Conservation (phyloP, 352 stramenopile species). For the Phytophthora podocarpi region DNA sequence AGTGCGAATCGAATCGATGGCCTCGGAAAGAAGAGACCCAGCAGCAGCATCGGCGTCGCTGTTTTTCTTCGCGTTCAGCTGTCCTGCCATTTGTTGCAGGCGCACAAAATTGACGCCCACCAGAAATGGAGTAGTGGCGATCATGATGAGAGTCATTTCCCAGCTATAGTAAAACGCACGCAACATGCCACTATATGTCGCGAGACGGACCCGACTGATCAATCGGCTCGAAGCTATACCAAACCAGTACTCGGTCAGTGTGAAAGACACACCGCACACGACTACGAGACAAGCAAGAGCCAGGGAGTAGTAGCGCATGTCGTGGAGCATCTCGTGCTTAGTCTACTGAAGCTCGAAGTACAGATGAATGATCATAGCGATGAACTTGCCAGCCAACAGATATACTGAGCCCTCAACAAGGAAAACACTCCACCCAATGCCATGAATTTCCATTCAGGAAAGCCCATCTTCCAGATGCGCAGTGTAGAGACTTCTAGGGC, state of each 20-base stretch:
- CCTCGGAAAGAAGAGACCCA: slow-evolving; percentile 45
- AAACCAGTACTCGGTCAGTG: slow-evolving; percentile 61
- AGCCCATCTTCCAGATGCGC: slow-evolving; percentile 57
- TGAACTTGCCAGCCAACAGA: slow-evolving; percentile 51
- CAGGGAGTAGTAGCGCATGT: slow-evolving; percentile 40
- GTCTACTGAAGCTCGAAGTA: slow-evolving; percentile 53
- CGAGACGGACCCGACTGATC: slow-evolving; percentile 46
- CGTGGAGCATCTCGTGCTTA: slow-evolving; percentile 43
- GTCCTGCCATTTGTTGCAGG: slow-evolving; percentile 40
- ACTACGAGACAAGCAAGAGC: slow-evolving; percentile 34
- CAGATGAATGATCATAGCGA: slow-evolving; percentile 59
- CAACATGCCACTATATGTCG: slow-evolving; percentile 64
- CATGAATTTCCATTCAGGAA: slow-evolving; percentile 53
- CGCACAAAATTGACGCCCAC: slow-evolving; percentile 46
- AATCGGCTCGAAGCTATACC: slow-evolving; percentile 52
- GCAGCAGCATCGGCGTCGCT: slow-evolving; percentile 49
- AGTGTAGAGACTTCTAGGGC: slow-evolving; percentile 4
- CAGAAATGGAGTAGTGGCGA: slow-evolving; percentile 35
- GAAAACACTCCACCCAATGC: slow-evolving; percentile 42
- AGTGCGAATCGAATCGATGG: slow-evolving; percentile 61
- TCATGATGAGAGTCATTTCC: slow-evolving; percentile 60
- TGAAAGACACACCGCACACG: slow-evolving; percentile 41
- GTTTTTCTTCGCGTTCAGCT: slow-evolving; percentile 43
- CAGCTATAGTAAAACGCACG: slow-evolving; percentile 57
- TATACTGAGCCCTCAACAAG: slow-evolving; percentile 53